Conservation (phyloP, 2,329 filamentous ascomycete species). For the Dactylonectria estremocensis region DNA sequence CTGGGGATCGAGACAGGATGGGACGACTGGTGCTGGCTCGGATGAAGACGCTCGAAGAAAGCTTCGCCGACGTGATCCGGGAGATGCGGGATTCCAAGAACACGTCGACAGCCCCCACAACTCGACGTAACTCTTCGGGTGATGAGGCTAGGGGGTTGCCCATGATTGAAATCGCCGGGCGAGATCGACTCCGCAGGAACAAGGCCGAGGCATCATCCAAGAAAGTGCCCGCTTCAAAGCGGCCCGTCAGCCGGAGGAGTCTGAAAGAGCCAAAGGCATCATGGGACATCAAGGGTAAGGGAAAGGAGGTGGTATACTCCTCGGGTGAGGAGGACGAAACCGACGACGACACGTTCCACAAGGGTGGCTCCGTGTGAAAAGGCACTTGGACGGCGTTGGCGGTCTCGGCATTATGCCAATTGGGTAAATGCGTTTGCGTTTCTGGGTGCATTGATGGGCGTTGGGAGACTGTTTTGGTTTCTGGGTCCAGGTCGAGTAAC, state of each 20-base stretch:
- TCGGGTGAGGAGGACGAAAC: slow-evolving; percentile 55
- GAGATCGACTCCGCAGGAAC: slow-evolving; percentile 46
- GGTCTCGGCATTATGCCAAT: slow-evolving; percentile 26
- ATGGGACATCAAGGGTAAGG: slow-evolving; percentile 62
- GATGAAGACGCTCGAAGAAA: slow-evolving; percentile 94
- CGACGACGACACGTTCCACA: slow-evolving; percentile 49
- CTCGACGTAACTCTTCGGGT: slow-evolving; percentile 67
- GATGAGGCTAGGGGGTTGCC: slow-evolving; percentile 54
- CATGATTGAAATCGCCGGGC: slow-evolving; percentile 54
- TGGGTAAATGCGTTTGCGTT: slow-evolving; percentile 24
- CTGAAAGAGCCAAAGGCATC: slow-evolving; percentile 58
- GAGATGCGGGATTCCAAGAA: slow-evolving; percentile 79
- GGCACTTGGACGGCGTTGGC: slow-evolving; percentile 34
- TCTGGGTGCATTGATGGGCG: slow-evolving; percentile 41
- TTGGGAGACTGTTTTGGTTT: slow-evolving; percentile 31
- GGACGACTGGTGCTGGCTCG: slow-evolving; percentile 86
- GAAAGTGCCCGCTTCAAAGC: slow-evolving; percentile 48
- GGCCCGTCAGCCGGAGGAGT: slow-evolving; percentile 60
- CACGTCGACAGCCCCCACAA: slow-evolving; percentile 62
- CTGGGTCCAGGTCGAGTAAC: slow-evolving; percentile 8
- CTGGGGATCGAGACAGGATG: slow-evolving; percentile 75
- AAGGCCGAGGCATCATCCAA: slow-evolving; percentile 45
- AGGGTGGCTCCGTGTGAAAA: slow-evolving; percentile 61
- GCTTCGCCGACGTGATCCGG: slow-evolving; percentile 87
- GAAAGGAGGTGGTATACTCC: slow-evolving; percentile 60